Conservation (phyloP, 108 stramenopile species). For the Cylindrotheca fusiformis region DNA sequence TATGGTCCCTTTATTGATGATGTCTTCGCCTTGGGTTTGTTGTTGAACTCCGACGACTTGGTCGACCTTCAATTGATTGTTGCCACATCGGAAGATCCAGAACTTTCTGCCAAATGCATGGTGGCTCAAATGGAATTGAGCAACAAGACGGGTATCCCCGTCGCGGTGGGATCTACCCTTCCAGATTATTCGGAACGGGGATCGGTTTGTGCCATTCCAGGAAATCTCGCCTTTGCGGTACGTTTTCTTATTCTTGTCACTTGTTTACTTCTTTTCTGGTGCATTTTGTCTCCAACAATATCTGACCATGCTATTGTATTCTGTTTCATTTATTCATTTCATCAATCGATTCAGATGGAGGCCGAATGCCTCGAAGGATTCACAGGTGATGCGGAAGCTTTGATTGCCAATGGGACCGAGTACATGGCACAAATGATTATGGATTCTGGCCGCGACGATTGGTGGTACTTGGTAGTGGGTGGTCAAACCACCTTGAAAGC, state of each 20-base stretch:
- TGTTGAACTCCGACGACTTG: conserved; percentile 26
- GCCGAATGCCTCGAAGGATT: not conserved
- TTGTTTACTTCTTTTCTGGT: no score
- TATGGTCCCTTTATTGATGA: conserved; percentile 41
- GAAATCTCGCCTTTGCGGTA: conserved; percentile 22
- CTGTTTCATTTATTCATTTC: no score
- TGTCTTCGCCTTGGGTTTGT: conserved; percentile 30
- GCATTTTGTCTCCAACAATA: no score
- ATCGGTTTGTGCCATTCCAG: conserved; percentile 24
- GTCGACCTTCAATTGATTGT: conserved; percentile 21
- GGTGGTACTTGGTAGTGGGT: conserved; percentile 31
- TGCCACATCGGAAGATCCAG: conserved; percentile 19
- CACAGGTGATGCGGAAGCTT: not conserved
- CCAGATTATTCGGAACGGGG: conserved; percentile 16
- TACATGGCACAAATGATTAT: conserved; percentile 21
- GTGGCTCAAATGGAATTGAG: conserved; percentile 7
- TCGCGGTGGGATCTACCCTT: conserved; percentile 17
- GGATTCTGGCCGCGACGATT: conserved; percentile 31
- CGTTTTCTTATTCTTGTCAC: no score
- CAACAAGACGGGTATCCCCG: conserved; percentile 4
- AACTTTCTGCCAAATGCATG: conserved; percentile 17
- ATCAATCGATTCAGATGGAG: no score
- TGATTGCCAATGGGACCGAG: conserved; percentile 14
- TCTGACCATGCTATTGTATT: no score
- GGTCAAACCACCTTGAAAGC: conserved; percentile 11